Conservation (phyloP, 192 early-diverging fungal species). For the Gamsiella multidivaricata region DNA sequence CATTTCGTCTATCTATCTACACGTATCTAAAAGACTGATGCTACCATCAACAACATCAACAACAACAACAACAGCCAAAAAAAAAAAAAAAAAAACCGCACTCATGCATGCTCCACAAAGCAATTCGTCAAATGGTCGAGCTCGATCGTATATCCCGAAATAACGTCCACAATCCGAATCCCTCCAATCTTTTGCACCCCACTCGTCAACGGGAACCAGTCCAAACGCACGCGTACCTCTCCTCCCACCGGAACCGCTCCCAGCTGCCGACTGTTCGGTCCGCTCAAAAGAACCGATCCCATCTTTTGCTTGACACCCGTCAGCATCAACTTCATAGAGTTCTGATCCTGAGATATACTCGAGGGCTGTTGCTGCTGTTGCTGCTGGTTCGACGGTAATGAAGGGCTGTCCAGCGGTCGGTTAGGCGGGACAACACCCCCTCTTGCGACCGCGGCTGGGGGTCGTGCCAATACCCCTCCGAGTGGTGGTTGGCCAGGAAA, state of each 20-base stretch:
- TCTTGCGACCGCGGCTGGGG: conserved; percentile 40
- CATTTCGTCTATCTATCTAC: neutral
- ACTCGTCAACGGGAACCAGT: conserved; percentile 84
- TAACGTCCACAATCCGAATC: conserved; percentile 74
- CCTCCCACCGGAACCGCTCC: conserved; percentile 71
- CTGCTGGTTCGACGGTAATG: neutral
- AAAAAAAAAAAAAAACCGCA: neutral
- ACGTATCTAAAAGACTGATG: too few relatives aligned
- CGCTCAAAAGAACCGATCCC: conserved; percentile 77
- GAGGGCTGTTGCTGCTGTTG: conserved; percentile 10
- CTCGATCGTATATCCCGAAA: conserved; percentile 80
- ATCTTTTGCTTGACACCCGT: conserved; percentile 80
- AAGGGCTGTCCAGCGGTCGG: conserved; percentile 11
- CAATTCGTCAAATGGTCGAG: conserved; percentile 83
- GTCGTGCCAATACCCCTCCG: conserved; percentile 25
- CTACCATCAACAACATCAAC: too few relatives aligned
- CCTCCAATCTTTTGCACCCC: conserved; percentile 91
- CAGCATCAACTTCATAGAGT: conserved; percentile 67
- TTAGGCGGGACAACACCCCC: conserved; percentile 20
- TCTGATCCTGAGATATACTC: conserved; percentile 21
- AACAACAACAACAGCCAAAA: neutral
- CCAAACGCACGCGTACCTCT: conserved; percentile 71
- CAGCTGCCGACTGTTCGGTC: conserved; percentile 65
- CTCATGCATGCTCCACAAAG: conserved; percentile 63
- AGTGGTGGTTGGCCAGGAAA: conserved; percentile 19